phyloP scores from a whole-genome alignment of 257 asterid genomes.

The Ilex asprella region DNA sequence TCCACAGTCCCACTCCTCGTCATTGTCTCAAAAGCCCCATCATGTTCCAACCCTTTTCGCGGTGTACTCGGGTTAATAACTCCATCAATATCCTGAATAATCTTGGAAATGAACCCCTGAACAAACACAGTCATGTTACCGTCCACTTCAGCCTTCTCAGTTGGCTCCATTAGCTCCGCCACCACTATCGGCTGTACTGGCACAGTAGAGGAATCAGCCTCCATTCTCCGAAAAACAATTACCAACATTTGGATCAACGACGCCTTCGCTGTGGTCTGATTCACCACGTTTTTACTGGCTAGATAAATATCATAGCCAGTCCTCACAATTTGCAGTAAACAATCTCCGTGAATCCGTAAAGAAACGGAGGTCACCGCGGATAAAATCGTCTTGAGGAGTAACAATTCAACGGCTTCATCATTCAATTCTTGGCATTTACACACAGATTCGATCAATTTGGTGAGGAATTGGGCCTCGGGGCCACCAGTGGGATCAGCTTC shows the following conservation, averaged over 20 bases:
- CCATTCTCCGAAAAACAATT: conserved; percentile 95
- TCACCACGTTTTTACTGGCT: conserved; percentile 84
- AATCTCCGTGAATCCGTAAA: conserved; percentile 83
- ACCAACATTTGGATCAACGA: conserved; percentile 95
- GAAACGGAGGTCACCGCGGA: conserved; percentile 83
- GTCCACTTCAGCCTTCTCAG: conserved; percentile 75
- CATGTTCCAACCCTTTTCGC: conserved; percentile 40
- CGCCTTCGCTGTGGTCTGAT: conserved; percentile 94
- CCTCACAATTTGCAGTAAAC: conserved; percentile 77
- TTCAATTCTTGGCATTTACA: conserved; percentile 89
- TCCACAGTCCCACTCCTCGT: conserved; percentile 84
- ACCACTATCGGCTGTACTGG: conserved; percentile 95
- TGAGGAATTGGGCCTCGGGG: conserved; percentile 55
- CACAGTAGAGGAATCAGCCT: conserved; percentile 93
- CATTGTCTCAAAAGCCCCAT: conserved; percentile 96
- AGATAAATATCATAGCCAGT: conserved; percentile 84
- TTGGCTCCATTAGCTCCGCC: conserved; percentile 90
- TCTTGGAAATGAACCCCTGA: conserved; percentile 87
- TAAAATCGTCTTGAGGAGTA: conserved; percentile 73
- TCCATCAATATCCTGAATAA: conserved; percentile 90
- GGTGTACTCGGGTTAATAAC: conserved; percentile 76
- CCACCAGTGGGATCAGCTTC: conserved; percentile 83
- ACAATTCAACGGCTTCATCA: conserved; percentile 71
- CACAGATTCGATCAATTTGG: conserved; percentile 67
- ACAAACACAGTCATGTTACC: conserved; percentile 82